Conservation (phyloP, 805 yeast genomes). For the Teunomyces atbi region DNA sequence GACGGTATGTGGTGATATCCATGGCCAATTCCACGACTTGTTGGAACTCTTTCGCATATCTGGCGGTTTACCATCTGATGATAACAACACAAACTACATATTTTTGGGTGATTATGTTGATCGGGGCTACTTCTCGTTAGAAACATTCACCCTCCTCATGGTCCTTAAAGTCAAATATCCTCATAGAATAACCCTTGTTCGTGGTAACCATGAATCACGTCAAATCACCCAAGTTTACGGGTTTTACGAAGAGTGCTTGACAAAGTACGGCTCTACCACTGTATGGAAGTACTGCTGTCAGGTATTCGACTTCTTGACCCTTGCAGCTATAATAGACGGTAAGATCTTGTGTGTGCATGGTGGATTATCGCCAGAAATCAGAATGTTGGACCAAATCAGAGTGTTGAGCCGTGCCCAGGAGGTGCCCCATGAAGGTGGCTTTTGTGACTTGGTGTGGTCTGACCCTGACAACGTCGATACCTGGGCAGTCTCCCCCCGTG, state of each 20-base stretch:
- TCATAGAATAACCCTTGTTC: slow-evolving; percentile 77
- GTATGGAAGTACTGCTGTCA: slow-evolving; percentile 97
- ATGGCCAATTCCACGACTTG: slow-evolving; percentile 95
- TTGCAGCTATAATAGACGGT: slow-evolving; percentile 96
- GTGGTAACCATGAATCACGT: slow-evolving; percentile 97
- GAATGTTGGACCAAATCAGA: slow-evolving; percentile 95
- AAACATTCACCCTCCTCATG: slow-evolving; percentile 92
- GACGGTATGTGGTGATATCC: slow-evolving; percentile 96
- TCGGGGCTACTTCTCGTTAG: slow-evolving; percentile 93
- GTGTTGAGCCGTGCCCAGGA: slow-evolving; percentile 95
- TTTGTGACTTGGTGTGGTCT: slow-evolving; percentile 96
- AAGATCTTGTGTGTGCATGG: slow-evolving; percentile 95
- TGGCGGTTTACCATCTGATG: slow-evolving; percentile 88
- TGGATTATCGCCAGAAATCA: slow-evolving; percentile 93
- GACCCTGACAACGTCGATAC: slow-evolving; percentile 98
- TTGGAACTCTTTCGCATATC: slow-evolving; percentile 84
- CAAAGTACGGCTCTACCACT: slow-evolving; percentile 90
- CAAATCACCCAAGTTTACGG: slow-evolving; percentile 99
- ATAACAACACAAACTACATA: slow-evolving; percentile 62
- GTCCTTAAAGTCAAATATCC: slow-evolving; percentile 89
- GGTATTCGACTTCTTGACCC: slow-evolving; percentile 88
- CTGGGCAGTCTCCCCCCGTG: slow-evolving; percentile 97
- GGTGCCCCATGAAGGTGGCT: slow-evolving; percentile 98
- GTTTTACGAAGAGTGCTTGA: slow-evolving; percentile 91
- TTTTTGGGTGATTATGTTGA: slow-evolving; percentile 97